Conservation (phyloP, 2,329 filamentous ascomycete species). For the Neospermospora avenae region DNA sequence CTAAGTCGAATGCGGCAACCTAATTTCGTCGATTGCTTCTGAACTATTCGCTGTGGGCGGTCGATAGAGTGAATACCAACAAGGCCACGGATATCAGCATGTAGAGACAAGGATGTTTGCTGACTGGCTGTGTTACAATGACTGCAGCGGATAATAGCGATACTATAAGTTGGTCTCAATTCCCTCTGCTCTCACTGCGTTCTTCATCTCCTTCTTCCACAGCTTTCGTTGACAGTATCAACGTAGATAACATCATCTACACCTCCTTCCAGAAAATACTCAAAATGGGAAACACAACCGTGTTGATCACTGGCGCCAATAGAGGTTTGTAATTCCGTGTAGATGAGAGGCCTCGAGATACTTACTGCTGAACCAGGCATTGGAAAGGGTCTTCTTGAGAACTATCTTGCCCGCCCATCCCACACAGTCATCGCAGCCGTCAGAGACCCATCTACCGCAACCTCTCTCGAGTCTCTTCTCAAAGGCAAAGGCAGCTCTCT, state of each 20-base stretch:
- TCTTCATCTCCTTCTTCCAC: not conserved
- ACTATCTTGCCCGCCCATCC: constrained; percentile 13
- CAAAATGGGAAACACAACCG: constrained; percentile 4
- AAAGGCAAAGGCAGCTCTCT: constrained; percentile 1
- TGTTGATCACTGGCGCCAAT: constrained; percentile 14
- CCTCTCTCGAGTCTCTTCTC: not conserved
- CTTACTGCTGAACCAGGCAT: constrained; percentile 9
- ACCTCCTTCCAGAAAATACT: not conserved
- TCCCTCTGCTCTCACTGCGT: not conserved
- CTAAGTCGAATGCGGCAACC: too few relatives aligned
- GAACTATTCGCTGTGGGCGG: too few relatives aligned
- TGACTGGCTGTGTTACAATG: too few relatives aligned
- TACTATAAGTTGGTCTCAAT: not conserved
- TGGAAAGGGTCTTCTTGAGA: constrained; percentile 11
- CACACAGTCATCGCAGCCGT: constrained; percentile 15
- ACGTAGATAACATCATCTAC: not conserved
- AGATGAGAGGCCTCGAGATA: not conserved
- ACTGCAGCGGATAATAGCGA: too few relatives aligned
- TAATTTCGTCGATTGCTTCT: too few relatives aligned
- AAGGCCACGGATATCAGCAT: too few relatives aligned
- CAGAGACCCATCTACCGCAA: not conserved
- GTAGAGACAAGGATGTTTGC: too few relatives aligned
- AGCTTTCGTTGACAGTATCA: not conserved
- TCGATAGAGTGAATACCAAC: too few relatives aligned
- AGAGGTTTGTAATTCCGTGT: constrained; percentile 1